Conservation (phyloP, 768 basidiomycete genomes). For the Suillus bovinus region DNA sequence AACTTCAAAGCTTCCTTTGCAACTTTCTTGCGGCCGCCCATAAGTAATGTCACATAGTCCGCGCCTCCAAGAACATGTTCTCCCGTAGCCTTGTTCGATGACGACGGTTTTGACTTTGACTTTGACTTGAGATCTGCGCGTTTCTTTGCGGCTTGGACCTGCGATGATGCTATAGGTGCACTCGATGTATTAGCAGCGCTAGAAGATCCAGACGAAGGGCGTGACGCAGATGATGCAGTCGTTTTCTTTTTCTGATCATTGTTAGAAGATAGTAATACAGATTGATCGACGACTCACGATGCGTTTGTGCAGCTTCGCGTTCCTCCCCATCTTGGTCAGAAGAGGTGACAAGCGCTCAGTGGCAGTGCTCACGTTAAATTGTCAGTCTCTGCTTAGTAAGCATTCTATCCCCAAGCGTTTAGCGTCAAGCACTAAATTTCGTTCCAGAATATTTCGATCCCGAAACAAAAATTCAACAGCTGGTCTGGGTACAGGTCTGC, state of each 20-base stretch:
- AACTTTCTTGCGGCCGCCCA: constrained; percentile 70
- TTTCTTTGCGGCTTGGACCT: constrained; percentile 28
- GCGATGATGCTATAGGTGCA: not conserved
- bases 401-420: too few species aligned
- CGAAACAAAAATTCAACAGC: too few species aligned
- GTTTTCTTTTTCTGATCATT: constrained; percentile 27
- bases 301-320: constrained; percentile 38
- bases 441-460: too few species aligned
- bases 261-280: not conserved
- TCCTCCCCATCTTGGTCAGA: constrained; percentile 32
- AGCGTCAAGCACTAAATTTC: too few species aligned
- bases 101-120: constrained; percentile 19
- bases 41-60: constrained; percentile 73
- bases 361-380: too few species aligned
- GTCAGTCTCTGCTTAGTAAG: too few species aligned
- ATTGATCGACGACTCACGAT: constrained; percentile 23
- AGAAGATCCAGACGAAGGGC: constrained; percentile 11
- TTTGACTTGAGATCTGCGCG: constrained; percentile 27
- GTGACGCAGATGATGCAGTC: constrained; percentile 4
- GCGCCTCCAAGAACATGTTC: constrained; percentile 65
- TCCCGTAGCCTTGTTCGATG: constrained; percentile 16
- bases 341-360: too few species aligned
- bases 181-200: constrained; percentile 4
- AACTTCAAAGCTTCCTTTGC: constrained; percentile 67
- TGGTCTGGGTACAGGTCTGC: too few species aligned